Evolutionary conservation across 2,329 filamentous ascomycete genomes (phyloP), one percentile per base, ranked within the genome.

Genomic region (Rugonectria rugulosa): DNA sequence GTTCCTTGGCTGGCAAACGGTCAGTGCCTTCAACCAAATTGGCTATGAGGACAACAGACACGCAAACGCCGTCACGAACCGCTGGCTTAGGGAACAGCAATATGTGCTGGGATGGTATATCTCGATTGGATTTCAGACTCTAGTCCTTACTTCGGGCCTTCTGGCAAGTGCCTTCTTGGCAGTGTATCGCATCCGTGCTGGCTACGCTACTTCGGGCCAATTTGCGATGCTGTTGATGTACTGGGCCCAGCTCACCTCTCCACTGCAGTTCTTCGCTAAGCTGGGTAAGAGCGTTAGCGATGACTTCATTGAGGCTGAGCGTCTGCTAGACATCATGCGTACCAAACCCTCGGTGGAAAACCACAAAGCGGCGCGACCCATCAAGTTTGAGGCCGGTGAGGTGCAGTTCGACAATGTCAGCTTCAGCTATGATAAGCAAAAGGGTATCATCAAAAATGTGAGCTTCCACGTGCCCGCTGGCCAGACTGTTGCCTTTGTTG

Each of bases 221-320:
- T 91, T 92, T 63, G 85, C 89, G 51, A 85, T 87, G 73, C 77
- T 92, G 14, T 74, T 91, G 56, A 88, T 87, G 48, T 92, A 91
- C 70, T 90, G 90, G 88, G 82, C 83, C 15, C 88, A 91, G 66
- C 78, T 92, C 31, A 88, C 88, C 38, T 81, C 83, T 2, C 89
- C 89, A 2, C 79, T 92, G 48, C 87, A 87, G 61, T 91, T 89
- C 71, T 91, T 92, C 67, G 81, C 83, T 6, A 74, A 75, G 15
- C 72, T 86, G 23, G 82, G 84, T 6, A 83, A 82, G 65, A 80
- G 72, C 43, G 78, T 87, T 58, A 83, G 82, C 53, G 77, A 79
- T 57, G 79, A 84, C 53, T 75, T 87, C 29, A 81, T 86, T 38
- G 78, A 85, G 53, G 83, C 83, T 6, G 82, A 87, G 66, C 77